phyloP scores from a whole-genome alignment of 805 yeast species.

The Starmerella bombi region DNA sequence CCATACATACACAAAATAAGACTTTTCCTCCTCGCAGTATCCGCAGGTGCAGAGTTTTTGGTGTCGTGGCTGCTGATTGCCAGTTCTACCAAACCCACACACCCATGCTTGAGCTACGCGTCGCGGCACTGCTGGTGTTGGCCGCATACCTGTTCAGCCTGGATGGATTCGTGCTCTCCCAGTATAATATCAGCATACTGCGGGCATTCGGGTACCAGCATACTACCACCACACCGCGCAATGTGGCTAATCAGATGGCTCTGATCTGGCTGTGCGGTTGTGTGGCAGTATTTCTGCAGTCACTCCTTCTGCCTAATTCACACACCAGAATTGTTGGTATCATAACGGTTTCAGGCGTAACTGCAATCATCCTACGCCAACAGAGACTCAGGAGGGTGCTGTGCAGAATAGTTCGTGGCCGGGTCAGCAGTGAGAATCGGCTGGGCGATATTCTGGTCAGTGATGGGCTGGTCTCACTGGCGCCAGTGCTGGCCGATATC shows the following conservation, averaged over 20 bases:
- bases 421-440: conserved; percentile 43
- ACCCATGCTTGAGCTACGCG: conserved; percentile 19
- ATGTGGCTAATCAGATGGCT: conserved; percentile 5
- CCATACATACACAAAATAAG: too few relatives aligned
- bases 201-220: conserved; percentile 9
- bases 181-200: conserved; percentile 5
- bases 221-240: conserved; percentile 3
- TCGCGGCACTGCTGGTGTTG: conserved; percentile 12
- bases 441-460: conserved; percentile 71
- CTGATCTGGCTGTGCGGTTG: conserved; percentile 4
- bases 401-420: conserved; percentile 43
- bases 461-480: conserved; percentile 73
- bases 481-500: conserved; percentile 63
- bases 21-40: too few relatives aligned
- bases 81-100: neutral
- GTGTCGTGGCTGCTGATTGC: too few relatives aligned
- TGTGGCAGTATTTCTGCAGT: conserved; percentile 1
- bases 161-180: conserved; percentile 5
- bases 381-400: conserved; percentile 34
- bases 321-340: conserved; percentile 28
- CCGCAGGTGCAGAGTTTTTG: too few relatives aligned
- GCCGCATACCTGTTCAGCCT: conserved; percentile 10
- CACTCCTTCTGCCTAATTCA: conserved; percentile 3
- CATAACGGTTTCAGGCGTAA: conserved; percentile 28
- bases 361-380: conserved; percentile 30